phyloP scores from a whole-genome alignment of 2,329 filamentous ascomycete genomes.

The Xylariaceae sp. region DNA sequence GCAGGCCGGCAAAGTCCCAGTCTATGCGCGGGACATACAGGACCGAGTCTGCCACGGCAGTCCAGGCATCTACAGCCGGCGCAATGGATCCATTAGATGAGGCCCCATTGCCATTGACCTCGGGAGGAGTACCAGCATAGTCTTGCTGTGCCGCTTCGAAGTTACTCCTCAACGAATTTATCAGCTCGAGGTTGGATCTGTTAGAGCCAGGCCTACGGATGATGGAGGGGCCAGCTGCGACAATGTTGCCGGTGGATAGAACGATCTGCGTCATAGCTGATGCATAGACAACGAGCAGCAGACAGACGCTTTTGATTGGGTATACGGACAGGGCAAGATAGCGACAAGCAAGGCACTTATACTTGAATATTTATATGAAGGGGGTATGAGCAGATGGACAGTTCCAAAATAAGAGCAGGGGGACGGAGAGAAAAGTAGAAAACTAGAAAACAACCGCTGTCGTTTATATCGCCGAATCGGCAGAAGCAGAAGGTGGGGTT shows the following conservation, averaged over 20 bases:
- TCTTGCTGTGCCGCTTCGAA: slow-evolving; percentile 69
- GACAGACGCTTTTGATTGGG: background rate
- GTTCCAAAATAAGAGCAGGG: slow-evolving; percentile 7
- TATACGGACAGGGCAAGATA: background rate
- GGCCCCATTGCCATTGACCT: slow-evolving; percentile 30
- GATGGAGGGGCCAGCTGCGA: slow-evolving; percentile 76
- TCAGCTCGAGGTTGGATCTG: slow-evolving; percentile 90
- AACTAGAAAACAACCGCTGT: background rate
- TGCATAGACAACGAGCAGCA: background rate
- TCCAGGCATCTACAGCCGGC: slow-evolving; percentile 56
- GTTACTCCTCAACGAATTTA: slow-evolving; percentile 80
- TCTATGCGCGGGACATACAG: slow-evolving; percentile 76
- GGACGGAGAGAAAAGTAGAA: slow-evolving; percentile 7
- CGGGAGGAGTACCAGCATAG: slow-evolving; percentile 35
- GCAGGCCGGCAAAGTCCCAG: slow-evolving; percentile 63
- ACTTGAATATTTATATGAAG: background rate
- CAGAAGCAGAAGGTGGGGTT: slow-evolving; percentile 13
- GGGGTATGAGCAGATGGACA: background rate
- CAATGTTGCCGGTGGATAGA: slow-evolving; percentile 58
- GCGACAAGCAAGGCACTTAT: background rate
- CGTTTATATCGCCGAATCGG: slow-evolving; percentile 13
- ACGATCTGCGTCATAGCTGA: slow-evolving; percentile 29
- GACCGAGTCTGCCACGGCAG: slow-evolving; percentile 52
- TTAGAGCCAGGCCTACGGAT: slow-evolving; percentile 71
- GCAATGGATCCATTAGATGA: slow-evolving; percentile 25